These are phyloP conservation scores for Penicillium rolfsii DNA, from an alignment of 2,329 filamentous ascomycete genomes.

Conservation along the genomic window DNA sequence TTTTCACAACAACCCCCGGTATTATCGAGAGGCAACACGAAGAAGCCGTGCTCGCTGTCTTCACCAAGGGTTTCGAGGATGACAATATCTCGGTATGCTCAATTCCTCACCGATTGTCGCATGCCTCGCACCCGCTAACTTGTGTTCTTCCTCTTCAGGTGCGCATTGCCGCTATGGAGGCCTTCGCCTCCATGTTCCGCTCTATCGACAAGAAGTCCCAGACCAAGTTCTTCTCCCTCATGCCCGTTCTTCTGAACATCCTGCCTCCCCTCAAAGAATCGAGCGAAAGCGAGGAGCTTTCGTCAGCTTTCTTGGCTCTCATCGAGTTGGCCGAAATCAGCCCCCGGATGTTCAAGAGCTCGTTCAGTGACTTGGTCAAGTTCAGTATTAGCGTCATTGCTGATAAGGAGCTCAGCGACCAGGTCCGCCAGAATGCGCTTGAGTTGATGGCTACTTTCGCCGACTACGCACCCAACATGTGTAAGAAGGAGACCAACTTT, in stretches of 20 bases:
- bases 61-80: conserved; percentile 90
- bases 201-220: conserved; percentile 87
- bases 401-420: conserved; percentile 90
- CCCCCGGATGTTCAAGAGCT: conserved; percentile 93
- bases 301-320: conserved; percentile 83
- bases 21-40: conserved; percentile 97
- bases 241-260: conserved; percentile 91
- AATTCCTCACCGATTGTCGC: not conserved
- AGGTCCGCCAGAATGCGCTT: conserved; percentile 89
- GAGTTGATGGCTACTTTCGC: conserved; percentile 98
- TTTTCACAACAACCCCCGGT: conserved; percentile 91
- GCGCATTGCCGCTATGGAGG: conserved; percentile 90
- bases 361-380: conserved; percentile 91
- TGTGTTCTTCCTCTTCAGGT: conserved; percentile 59
- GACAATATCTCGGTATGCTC: conserved; percentile 71
- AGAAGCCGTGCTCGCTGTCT: conserved; percentile 83
- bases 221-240: conserved; percentile 80
- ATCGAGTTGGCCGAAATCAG: conserved; percentile 95
- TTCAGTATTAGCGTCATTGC: conserved; percentile 93
- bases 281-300: conserved; percentile 86
- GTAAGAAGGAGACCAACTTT: conserved; percentile 89
- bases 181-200: conserved; percentile 94
- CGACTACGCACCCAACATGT: conserved; percentile 91
- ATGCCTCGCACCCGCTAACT: conserved; percentile 1
- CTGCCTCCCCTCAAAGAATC: conserved; percentile 91